Evolutionary conservation across 2,329 filamentous ascomycete species (phyloP).

Genomic region (Nigrograna mackinnonii): DNA sequence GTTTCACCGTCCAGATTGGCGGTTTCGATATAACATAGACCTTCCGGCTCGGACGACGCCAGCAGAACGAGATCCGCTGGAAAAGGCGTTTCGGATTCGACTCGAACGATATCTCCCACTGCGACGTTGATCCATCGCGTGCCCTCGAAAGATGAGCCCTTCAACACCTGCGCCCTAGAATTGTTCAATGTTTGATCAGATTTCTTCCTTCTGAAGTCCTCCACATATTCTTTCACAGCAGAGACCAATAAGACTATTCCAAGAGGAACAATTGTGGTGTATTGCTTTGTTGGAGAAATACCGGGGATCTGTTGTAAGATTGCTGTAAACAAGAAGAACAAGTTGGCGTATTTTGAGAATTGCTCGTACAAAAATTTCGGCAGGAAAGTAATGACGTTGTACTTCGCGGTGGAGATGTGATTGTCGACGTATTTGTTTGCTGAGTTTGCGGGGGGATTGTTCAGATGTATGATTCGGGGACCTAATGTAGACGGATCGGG

Average conservation of each 20-base stretch:
- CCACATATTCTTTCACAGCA: constrained; percentile 89
- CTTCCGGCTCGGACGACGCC: constrained; percentile 95
- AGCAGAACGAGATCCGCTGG: constrained; percentile 91
- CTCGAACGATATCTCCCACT: constrained; percentile 89
- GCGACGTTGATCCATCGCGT: constrained; percentile 92
- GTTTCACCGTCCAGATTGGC: constrained; percentile 98
- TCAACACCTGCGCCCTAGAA: constrained; percentile 80
- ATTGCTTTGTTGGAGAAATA: constrained; percentile 92
- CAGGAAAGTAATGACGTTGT: constrained; percentile 89
- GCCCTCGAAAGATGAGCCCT: constrained; percentile 81
- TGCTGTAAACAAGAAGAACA: constrained; percentile 99
- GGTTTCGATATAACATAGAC: constrained; percentile 97
- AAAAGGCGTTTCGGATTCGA: constrained; percentile 93
- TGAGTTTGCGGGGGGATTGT: constrained; percentile 92
- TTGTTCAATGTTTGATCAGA: constrained; percentile 88
- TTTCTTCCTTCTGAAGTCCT: constrained; percentile 87
- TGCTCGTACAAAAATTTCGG: constrained; percentile 98
- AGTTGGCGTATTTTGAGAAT: constrained; percentile 98
- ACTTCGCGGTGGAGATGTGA: constrained; percentile 96
- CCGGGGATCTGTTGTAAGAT: constrained; percentile 92
- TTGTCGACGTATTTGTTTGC: constrained; percentile 93
- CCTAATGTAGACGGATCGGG: constrained; percentile 89
- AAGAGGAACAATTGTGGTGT: constrained; percentile 95
- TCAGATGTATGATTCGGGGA: constrained; percentile 90
- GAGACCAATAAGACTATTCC: constrained; percentile 91